These are phyloP conservation scores for Picocystis salinarum DNA, from an alignment of 139 green algal species.

Conservation along the genomic window DNA sequence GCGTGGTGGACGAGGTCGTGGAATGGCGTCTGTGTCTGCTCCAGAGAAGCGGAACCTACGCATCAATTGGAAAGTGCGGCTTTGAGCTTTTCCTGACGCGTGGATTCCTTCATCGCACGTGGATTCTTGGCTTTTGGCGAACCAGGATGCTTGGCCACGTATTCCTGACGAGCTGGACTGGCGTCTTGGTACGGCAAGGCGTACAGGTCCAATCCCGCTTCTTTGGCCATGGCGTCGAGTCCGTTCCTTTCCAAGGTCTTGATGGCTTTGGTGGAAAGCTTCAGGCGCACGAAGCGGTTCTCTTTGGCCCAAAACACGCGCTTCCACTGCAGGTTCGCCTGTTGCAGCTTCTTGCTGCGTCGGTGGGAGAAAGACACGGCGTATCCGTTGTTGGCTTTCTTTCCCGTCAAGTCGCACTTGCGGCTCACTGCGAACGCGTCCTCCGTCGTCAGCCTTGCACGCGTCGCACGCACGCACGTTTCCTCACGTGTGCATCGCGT, in stretches of 20 bases:
- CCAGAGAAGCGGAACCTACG: too few species aligned
- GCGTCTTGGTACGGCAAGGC: constrained; percentile 6
- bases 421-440: constrained; percentile 18
- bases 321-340: constrained; percentile 81
- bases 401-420: constrained; percentile 72
- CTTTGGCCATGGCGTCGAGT: constrained; percentile 68
- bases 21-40: too few species aligned
- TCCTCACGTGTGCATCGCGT: too few species aligned
- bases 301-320: constrained; percentile 54
- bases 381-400: constrained; percentile 93
- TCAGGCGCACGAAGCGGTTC: constrained; percentile 71
- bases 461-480: too few species aligned
- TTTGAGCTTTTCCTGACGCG: too few species aligned
- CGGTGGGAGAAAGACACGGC: constrained; percentile 93
- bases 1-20: too few species aligned
- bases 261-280: constrained; percentile 45
- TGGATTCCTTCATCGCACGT: too few species aligned
- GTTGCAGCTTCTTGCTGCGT: constrained; percentile 85
- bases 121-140: too few species aligned
- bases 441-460: too few species aligned
- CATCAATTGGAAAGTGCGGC: too few species aligned
- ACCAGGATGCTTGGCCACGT: too few species aligned
- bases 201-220: constrained; percentile 40
- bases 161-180: too few species aligned
- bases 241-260: constrained; percentile 65